phyloP scores from a whole-genome alignment of 495 filamentous ascomycete genomes.

The Penicillium salamii region DNA sequence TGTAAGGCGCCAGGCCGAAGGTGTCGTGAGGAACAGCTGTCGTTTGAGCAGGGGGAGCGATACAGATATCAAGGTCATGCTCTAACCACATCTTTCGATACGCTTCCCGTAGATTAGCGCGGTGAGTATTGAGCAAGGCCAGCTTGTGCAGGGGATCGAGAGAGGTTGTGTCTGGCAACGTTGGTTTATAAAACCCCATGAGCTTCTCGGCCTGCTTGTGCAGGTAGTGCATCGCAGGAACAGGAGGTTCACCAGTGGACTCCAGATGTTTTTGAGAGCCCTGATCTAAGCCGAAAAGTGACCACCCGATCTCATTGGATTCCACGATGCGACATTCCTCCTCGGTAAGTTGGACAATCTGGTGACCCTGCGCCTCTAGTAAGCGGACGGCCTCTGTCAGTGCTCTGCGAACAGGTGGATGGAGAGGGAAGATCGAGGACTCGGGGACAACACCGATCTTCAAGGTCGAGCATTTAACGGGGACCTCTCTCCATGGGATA shows the following conservation, averaged over 20 bases:
- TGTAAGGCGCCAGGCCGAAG: slow-evolving; percentile 42
- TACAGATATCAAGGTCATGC: slow-evolving; percentile 37
- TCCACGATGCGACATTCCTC: slow-evolving; percentile 14
- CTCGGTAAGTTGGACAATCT: slow-evolving; percentile 19
- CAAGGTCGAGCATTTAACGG: slow-evolving; percentile 13
- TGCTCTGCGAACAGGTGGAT: slow-evolving; percentile 48
- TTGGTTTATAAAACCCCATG: neutral
- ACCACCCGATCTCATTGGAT: slow-evolving; percentile 15
- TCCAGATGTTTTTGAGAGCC: slow-evolving; percentile 10
- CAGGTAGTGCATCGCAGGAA: slow-evolving; percentile 14
- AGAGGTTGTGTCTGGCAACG: slow-evolving; percentile 11
- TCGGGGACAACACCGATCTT: slow-evolving; percentile 27
- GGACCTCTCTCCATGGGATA: slow-evolving; percentile 43
- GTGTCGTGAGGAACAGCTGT: slow-evolving; percentile 46
- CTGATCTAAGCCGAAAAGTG: slow-evolving; percentile 18
- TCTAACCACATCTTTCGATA: slow-evolving; percentile 33
- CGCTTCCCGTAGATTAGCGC: slow-evolving; percentile 16
- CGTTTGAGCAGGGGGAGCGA: slow-evolving; percentile 38
- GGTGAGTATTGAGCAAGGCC: slow-evolving; percentile 13
- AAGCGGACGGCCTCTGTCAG: slow-evolving; percentile 42
- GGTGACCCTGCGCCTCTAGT: slow-evolving; percentile 49
- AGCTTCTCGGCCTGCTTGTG: slow-evolving; percentile 3
- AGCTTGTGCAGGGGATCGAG: slow-evolving; percentile 17
- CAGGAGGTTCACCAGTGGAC: slow-evolving; percentile 16
- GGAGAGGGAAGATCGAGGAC: slow-evolving; percentile 27